These are phyloP conservation scores for Leccinellum luteum DNA, from an alignment of 768 basidiomycete genomes.

Conservation along the genomic window DNA sequence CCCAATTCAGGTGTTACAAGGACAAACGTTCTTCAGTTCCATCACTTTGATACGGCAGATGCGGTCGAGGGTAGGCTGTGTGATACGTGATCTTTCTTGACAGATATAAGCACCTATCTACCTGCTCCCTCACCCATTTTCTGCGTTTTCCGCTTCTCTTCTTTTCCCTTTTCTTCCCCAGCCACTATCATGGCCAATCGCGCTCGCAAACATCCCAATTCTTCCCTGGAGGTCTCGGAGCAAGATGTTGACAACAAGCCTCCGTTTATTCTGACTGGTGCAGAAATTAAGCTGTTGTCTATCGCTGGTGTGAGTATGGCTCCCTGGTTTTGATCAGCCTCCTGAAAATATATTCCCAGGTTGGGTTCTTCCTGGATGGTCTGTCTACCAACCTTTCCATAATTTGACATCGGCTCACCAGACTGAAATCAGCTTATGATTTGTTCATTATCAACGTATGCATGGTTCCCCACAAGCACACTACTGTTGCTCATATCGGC, in stretches of 20 bases:
- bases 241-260: conserved; percentile 30
- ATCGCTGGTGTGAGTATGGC: conserved; percentile 52
- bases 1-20: not conserved
- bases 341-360: conserved; percentile 32
- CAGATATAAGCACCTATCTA: conserved; percentile 3
- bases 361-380: conserved; percentile 75
- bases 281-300: conserved; percentile 59
- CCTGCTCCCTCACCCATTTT: not conserved
- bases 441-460: conserved; percentile 68
- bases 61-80: not conserved
- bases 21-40: conserved; percentile 13
- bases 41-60: not conserved
- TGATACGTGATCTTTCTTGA: not conserved
- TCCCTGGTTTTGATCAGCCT: not conserved
- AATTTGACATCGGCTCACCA: conserved; percentile 2
- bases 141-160: not conserved
- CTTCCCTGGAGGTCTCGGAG: conserved; percentile 29
- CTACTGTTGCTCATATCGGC: not conserved
- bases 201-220: not conserved
- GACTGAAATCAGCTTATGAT: conserved; percentile 56
- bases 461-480: not conserved
- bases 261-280: conserved; percentile 38
- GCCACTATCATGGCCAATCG: conserved; percentile 11
- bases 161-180: not conserved
- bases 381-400: conserved; percentile 13